Base-by-base conservation (phyloP, 2,329 filamentous ascomycete species). In the Microthyrium microscopicum region DNA sequence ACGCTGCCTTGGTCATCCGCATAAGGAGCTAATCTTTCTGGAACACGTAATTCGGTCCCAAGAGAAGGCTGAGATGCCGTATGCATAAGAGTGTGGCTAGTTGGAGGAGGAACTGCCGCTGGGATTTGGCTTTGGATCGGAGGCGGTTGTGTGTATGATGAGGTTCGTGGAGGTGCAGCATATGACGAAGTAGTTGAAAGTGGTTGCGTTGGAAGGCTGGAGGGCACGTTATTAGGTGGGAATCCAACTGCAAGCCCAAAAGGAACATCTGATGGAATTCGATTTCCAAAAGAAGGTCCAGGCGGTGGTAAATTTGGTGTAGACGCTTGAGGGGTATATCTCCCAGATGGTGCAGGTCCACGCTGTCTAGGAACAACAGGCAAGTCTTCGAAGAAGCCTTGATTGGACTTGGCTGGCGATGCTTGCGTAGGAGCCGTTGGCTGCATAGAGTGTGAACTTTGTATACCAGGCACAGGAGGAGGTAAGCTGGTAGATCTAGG, bases 381-480 rank as follows among this genome's bases (percentile, higher is more conserved):
- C 4, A 66, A 45, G 37, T 66, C 62, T 15, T 53, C 61, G 35
- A 66, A 65, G 45, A 66, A 64, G 8, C 57, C 58, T 35, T 42
- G n/a, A n/a, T n/a, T n/a, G n/a, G n/a, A n/a, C n/a, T n/a, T n/a
- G n/a, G n/a, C n/a, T n/a, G n/a, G 53, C 4, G 49, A 52, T 22
- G 40, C 38, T 19, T n/a, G 34, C 17, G 27, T 37, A 24, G 18
- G 26, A 5, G 25, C 22, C 17, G 16, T 20, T n/a, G 33, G 26
- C 12, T 27, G 26, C 34, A 41, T 30, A 44, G n/a, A n/a, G n/a
- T n/a, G n/a, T n/a, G n/a, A n/a, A n/a, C n/a, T n/a, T 46, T 4
- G 47, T 42, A 8, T 29, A 8, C 11, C 16, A 8, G 27, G 8
- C 11, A 15, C 16, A 12, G 11, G 9, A 9, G 8, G 9, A 12